These are phyloP conservation scores for Ambrosia hybrid DNA, from an alignment of 140 eudicot species.

Conservation along the genomic window DNA sequence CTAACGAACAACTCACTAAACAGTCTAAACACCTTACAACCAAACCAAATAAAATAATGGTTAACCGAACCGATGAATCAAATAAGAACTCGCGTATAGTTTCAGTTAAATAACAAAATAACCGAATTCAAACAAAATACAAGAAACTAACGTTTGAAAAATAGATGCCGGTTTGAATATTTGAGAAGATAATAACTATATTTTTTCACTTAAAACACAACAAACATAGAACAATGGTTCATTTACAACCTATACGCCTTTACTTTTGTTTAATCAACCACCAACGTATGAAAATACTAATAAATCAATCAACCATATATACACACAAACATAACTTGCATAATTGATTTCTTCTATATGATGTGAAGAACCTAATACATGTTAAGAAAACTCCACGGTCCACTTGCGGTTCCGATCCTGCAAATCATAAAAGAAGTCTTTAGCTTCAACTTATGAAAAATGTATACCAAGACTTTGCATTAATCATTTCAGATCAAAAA, in stretches of 20 bases:
- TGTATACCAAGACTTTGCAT: not conserved
- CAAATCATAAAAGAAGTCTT: slow-evolving; percentile 1
- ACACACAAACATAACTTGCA: not conserved
- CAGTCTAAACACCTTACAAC: too few relatives aligned
- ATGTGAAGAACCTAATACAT: not conserved
- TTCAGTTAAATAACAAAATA: too few relatives aligned
- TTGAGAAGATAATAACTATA: too few relatives aligned
- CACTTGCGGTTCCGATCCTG: slow-evolving; percentile 59
- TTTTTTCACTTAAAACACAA: too few relatives aligned
- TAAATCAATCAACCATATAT: not conserved
- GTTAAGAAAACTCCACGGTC: slow-evolving; percentile 54
- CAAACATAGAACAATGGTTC: not conserved
- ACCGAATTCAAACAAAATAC: too few relatives aligned
- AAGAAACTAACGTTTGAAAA: too few relatives aligned
- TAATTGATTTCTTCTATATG: not conserved
- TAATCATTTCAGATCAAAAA: not conserved
- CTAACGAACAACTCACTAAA: too few relatives aligned
- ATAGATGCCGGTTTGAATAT: too few relatives aligned
- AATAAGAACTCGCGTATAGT: too few relatives aligned
- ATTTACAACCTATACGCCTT: not conserved
- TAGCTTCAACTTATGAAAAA: not conserved
- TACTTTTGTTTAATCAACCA: not conserved
- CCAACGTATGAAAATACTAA: not conserved
- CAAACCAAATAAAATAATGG: too few relatives aligned
- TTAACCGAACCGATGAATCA: too few relatives aligned